Conservation (phyloP, 1,284 basidiomycete species). For the Leccinum pachyderme region DNA sequence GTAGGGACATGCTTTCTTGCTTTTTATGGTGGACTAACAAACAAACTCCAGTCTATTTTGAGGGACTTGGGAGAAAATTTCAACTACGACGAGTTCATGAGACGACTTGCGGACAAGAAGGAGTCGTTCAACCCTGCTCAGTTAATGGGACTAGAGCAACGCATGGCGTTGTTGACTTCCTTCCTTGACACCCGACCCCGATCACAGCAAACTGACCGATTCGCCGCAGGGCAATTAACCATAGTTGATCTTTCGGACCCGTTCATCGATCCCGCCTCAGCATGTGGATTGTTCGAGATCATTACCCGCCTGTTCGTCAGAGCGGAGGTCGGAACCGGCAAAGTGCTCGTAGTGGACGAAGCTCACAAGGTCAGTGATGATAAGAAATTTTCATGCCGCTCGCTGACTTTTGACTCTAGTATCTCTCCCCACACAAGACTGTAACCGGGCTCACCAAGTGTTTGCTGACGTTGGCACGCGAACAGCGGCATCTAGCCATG, state of each 20-base stretch:
- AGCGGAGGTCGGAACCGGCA: conserved; percentile 58
- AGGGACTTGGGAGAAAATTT: conserved; percentile 49
- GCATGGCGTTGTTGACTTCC: conserved; percentile 52
- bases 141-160: conserved; percentile 52
- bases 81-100: conserved; percentile 46
- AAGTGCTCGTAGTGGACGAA: conserved; percentile 71
- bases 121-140: conserved; percentile 53
- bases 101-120: conserved; percentile 45
- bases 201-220: conserved; percentile 33
- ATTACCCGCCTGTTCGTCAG: conserved; percentile 64
- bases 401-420: conserved; percentile 39
- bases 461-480: conserved; percentile 57
- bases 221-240: conserved; percentile 54
- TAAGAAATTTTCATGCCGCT: background rate
- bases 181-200: conserved; percentile 41
- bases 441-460: conserved; percentile 56
- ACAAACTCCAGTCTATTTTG: conserved; percentile 36
- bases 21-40: conserved; percentile 7
- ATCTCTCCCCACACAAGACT: conserved; percentile 49
- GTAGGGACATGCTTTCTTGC: conserved; percentile 35
- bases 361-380: conserved; percentile 61
- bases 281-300: conserved; percentile 71
- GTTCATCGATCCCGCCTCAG: conserved; percentile 64
- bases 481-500: conserved; percentile 72
- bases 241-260: conserved; percentile 70